Evolutionary conservation across 2,329 filamentous ascomycete species (phyloP).

Genomic region (Aspergillus neoniger): DNA sequence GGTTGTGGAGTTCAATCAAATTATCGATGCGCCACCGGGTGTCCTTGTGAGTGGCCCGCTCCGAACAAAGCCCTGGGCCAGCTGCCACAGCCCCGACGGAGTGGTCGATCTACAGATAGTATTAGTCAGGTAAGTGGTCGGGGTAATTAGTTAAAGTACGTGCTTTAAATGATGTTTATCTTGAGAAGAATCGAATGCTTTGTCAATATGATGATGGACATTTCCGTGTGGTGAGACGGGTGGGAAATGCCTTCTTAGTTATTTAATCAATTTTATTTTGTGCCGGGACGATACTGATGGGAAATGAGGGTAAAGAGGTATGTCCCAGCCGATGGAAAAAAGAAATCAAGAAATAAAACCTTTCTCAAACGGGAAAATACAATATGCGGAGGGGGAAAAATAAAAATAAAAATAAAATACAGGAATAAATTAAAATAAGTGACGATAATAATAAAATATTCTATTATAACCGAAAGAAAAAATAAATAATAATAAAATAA

Average conservation of each 20-base stretch:
- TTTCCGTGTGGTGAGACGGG: neutral
- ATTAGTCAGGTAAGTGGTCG: neutral
- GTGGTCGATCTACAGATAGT: constrained; percentile 10
- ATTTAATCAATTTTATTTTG: too few relatives aligned
- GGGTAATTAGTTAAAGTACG: neutral
- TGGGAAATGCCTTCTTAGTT: neutral
- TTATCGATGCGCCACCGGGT: constrained; percentile 10
- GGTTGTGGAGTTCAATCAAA: constrained; percentile 6
- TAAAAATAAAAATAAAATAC: neutral
- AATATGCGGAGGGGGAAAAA: neutral
- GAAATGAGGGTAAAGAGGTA: neutral
- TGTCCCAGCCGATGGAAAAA: neutral
- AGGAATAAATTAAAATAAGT: neutral
- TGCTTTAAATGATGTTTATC: neutral
- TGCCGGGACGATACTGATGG: neutral
- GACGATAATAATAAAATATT: neutral
- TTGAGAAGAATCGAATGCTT: neutral
- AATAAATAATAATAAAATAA: constrained; percentile 4
- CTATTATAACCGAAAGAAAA: neutral
- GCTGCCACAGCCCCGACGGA: constrained; percentile 10
- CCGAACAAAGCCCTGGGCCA: constrained; percentile 8
- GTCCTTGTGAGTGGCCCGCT: constrained; percentile 5
- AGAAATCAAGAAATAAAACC: neutral
- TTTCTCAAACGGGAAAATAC: neutral
- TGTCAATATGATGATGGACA: neutral